A percentile compares a stretch with the other conserved stretches of the same genome.
Evolutionary conservation across 2,329 filamentous ascomycete genomes (phyloP).

Genomic region (Daldinia sp.): DNA sequence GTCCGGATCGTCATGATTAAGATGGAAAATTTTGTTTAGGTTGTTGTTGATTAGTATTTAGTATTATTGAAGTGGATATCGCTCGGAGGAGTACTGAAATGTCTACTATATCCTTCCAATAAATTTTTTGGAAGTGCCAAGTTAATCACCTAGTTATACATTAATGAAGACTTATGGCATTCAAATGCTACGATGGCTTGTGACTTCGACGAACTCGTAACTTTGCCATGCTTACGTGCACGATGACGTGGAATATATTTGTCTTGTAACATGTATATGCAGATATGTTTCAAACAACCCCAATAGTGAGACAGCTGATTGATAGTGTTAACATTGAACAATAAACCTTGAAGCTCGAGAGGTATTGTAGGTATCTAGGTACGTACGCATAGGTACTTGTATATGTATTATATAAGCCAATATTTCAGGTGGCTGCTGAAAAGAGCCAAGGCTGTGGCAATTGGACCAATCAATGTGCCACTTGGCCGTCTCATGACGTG

Average conservation of each 20-base stretch:
- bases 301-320: too few species aligned
- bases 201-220: neutral
- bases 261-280: too few species aligned
- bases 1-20: neutral
- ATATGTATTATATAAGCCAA: slow-evolving; percentile 20
- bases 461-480: slow-evolving; percentile 22
- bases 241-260: too few species aligned
- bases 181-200: neutral
- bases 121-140: slow-evolving; percentile 11
- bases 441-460: slow-evolving; percentile 28
- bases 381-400: neutral
- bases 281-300: too few species aligned
- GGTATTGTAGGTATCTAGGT: too few species aligned
- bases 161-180: slow-evolving; percentile 10
- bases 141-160: slow-evolving; percentile 18
- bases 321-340: too few species aligned
- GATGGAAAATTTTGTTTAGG: slow-evolving; percentile 5
- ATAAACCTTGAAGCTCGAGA: too few species aligned
- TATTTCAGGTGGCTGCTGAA: slow-evolving; percentile 20
- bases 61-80: slow-evolving; percentile 10
- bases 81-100: slow-evolving; percentile 10
- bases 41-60: neutral
- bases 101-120: slow-evolving; percentile 32
- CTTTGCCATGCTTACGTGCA: neutral
- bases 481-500: slow-evolving; percentile 34